Conservation (phyloP, 2,329 filamentous ascomycete genomes). For the Verticillium nonalfalfae region DNA sequence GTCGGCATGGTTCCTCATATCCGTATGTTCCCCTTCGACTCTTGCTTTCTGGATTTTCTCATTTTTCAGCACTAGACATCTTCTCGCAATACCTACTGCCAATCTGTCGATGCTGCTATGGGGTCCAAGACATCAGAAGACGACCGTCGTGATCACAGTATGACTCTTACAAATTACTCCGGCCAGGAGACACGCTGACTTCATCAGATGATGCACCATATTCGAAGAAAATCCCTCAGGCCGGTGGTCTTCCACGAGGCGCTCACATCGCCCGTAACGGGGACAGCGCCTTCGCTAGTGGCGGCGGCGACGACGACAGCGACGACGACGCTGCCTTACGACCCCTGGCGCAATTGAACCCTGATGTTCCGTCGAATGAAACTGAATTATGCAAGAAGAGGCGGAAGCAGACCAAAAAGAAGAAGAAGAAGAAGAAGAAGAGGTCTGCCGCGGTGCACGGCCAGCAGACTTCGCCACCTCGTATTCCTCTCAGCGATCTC, state of each 20-base stretch:
- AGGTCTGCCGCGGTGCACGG: neutral
- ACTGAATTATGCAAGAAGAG: slow-evolving; percentile 3
- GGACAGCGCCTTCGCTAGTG: slow-evolving; percentile 29
- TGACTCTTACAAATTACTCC: neutral
- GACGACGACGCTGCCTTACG: slow-evolving; percentile 17
- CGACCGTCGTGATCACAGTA: slow-evolving; percentile 25
- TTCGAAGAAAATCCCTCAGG: slow-evolving; percentile 9
- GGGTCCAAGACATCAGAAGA: slow-evolving; percentile 32
- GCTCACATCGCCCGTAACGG: slow-evolving; percentile 31
- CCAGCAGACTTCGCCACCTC: slow-evolving; percentile 23
- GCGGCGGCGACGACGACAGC: slow-evolving; percentile 20
- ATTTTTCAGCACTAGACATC: too few relatives aligned
- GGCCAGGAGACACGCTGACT: slow-evolving; percentile 13
- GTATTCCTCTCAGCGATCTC: slow-evolving; percentile 22
- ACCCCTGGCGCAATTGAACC: neutral
- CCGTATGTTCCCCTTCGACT: neutral
- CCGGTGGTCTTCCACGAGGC: slow-evolving; percentile 34
- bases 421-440: slow-evolving; percentile 15
- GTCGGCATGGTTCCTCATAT: neutral
- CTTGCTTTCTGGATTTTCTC: too few relatives aligned
- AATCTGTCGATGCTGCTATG: slow-evolving; percentile 22
- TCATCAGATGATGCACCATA: slow-evolving; percentile 12
- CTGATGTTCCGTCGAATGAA: neutral
- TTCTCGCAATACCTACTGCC: neutral
- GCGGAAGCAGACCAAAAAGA: slow-evolving; percentile 9